A percentile compares a stretch with the other conserved stretches of the same genome.
Conservation (phyloP, 2,329 filamentous ascomycete genomes). For the Cladosporium sp. region DNA sequence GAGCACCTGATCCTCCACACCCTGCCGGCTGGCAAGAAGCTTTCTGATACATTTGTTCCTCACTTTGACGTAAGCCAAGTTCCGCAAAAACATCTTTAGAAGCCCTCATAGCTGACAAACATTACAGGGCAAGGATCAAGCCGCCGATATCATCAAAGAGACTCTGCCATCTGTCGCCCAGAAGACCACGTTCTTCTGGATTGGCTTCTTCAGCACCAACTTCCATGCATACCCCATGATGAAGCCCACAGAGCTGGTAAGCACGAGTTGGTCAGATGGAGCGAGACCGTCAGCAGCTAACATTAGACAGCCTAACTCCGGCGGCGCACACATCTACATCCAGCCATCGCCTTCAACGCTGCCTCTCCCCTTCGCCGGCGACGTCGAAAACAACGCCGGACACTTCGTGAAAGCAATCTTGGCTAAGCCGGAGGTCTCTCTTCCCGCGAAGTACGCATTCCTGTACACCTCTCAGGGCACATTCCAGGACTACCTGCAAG, state of each 20-base stretch:
- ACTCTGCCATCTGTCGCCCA: conserved; percentile 21
- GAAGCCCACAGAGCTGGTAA: conserved; percentile 20
- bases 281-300: neutral
- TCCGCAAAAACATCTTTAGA: neutral
- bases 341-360: conserved; percentile 10
- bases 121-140: conserved; percentile 22
- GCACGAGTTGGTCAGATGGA: neutral
- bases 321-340: conserved; percentile 17
- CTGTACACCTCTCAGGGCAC: conserved; percentile 20
- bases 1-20: conserved; percentile 24
- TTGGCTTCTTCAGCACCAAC: conserved; percentile 24
- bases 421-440: conserved; percentile 17
- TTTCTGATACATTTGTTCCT: conserved; percentile 14
- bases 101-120: neutral
- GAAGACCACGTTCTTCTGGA: conserved; percentile 26
- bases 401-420: conserved; percentile 20
- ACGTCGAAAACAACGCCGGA: conserved; percentile 20
- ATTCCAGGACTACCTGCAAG: conserved; percentile 15
- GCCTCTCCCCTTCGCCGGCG: conserved; percentile 11
- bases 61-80: conserved; percentile 22
- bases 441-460: conserved; percentile 18
- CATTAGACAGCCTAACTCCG: conserved; percentile 2
- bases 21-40: conserved; percentile 17
- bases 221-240: conserved; percentile 18
- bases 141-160: conserved; percentile 22